Base-by-base conservation (phyloP, 305 asterid species). In the Petunia hybrid region DNA sequence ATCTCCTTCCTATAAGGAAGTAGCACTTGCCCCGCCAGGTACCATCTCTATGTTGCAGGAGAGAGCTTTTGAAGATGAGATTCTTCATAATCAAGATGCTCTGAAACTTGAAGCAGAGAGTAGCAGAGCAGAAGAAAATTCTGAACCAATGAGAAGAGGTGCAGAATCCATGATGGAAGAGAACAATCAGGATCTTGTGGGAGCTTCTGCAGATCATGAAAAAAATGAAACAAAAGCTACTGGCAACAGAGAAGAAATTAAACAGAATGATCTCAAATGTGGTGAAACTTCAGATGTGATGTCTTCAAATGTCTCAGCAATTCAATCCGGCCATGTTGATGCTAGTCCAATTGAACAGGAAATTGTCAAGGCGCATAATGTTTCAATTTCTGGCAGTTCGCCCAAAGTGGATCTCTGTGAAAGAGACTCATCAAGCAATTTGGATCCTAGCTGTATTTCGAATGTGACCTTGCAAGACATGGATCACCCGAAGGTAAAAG, bases 1-100 rank as follows among this genome's bases (percentile, higher is more conserved):
- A 85, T 93, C 99, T 81, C 99, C 98, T 83, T 96, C 99, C 35
- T 96, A 96, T 81, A 96, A 96, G 93, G 99, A 96, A 84, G 99
- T 96, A 82, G 98, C 99, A 78, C 85, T 96, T 85, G 99, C 99
- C 61, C 99, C 98, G 36, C 99, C 99, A 3, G 99, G 99, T 82
- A 89, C 97, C 84, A 89, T 96, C 84, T 88, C 93, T 63, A 89
- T 90, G 91, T 85, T 96, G 86, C 97, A 94, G 86, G 90, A 74
- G 69, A 88, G 89, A 82, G 87, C 67, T 82, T 87, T 90, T 59
- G 87, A 81, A 77, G 87, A 88, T 84, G 96, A 89, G 80, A 81
- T 81, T 76, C 85, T 84, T 61, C 60, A 82, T 57, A 75, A 63
- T 51, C 87, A 82, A 53, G 92, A 81, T 75, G 77, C 67, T 75